Percentiles rank a stretch among this genome's conserved stretches.
Conservation (phyloP, 2,329 filamentous ascomycete genomes). For the Shiraia bambusicola region DNA sequence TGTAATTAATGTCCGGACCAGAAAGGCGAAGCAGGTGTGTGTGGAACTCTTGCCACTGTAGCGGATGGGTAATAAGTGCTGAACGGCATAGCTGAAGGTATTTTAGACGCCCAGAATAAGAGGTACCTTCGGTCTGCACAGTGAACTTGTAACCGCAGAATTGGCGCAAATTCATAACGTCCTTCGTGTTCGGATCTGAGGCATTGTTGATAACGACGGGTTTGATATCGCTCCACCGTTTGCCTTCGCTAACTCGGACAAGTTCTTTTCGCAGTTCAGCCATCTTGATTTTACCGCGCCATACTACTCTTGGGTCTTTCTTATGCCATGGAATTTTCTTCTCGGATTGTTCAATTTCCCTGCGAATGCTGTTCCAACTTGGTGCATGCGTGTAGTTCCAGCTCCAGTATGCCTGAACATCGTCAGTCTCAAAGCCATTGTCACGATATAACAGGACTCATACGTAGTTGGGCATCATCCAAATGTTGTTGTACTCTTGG, state of each 20-base stretch:
- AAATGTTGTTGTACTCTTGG: slow-evolving; percentile 32
- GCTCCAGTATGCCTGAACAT: slow-evolving; percentile 31
- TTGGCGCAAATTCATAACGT: slow-evolving; percentile 37
- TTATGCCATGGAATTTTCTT: slow-evolving; percentile 26
- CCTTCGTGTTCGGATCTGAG: slow-evolving; percentile 31
- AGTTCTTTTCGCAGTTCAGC: slow-evolving; percentile 32
- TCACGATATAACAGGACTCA: neutral
- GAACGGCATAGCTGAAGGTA: slow-evolving; percentile 55
- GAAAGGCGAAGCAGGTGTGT: slow-evolving; percentile 36
- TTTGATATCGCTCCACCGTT: slow-evolving; percentile 37
- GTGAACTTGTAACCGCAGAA: slow-evolving; percentile 52
- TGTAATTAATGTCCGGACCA: slow-evolving; percentile 36
- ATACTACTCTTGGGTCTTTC: slow-evolving; percentile 35
- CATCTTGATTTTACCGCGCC: slow-evolving; percentile 40
- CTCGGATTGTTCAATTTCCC: slow-evolving; percentile 30
- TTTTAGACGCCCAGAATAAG: slow-evolving; percentile 57
- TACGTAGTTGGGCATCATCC: slow-evolving; percentile 39
- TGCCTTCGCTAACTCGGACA: slow-evolving; percentile 30
- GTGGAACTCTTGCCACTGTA: slow-evolving; percentile 40
- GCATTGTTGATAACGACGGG: slow-evolving; percentile 39
- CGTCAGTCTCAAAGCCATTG: neutral
- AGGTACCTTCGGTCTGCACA: slow-evolving; percentile 56
- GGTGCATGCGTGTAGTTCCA: slow-evolving; percentile 41
- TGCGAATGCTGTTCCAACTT: slow-evolving; percentile 37
- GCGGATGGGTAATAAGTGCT: slow-evolving; percentile 35